These are phyloP conservation scores for Dactylellina cionopaga DNA, from an alignment of 2,329 filamentous ascomycete genomes.

Conservation along the genomic window DNA sequence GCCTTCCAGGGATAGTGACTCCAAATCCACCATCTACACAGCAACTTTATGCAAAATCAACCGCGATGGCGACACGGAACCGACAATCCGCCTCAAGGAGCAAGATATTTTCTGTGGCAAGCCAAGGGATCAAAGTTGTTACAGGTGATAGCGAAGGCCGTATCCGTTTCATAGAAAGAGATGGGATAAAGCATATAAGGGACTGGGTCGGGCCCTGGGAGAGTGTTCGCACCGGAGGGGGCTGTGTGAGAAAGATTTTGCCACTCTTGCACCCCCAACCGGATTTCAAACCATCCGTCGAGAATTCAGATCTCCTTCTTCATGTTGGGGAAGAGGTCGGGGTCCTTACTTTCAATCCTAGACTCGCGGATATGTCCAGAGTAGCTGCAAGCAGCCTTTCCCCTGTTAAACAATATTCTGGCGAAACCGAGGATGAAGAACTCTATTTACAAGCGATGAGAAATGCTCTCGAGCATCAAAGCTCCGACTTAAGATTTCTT, in stretches of 20 bases:
- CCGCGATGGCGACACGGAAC: slow-evolving; percentile 68
- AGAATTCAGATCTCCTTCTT: slow-evolving; percentile 42
- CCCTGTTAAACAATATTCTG: not conserved
- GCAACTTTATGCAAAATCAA: slow-evolving; percentile 61
- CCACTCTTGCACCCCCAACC: slow-evolving; percentile 29
- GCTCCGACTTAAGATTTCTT: slow-evolving; percentile 31
- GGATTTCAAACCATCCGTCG: slow-evolving; percentile 54
- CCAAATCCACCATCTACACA: slow-evolving; percentile 63
- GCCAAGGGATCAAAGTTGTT: slow-evolving; percentile 83
- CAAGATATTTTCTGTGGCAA: slow-evolving; percentile 81
- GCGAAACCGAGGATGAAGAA: slow-evolving; percentile 4
- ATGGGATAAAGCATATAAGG: slow-evolving; percentile 67
- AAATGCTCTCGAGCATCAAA: slow-evolving; percentile 24
- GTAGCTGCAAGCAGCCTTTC: not conserved
- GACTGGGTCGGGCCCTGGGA: slow-evolving; percentile 68
- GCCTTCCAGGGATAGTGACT: slow-evolving; percentile 5
- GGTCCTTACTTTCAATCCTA: slow-evolving; percentile 32
- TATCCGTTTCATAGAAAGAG: slow-evolving; percentile 89
- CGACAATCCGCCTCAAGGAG: slow-evolving; percentile 82
- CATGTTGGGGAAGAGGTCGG: slow-evolving; percentile 40
- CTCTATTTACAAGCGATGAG: slow-evolving; percentile 26
- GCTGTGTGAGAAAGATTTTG: slow-evolving; percentile 17
- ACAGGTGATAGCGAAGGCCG: slow-evolving; percentile 85
- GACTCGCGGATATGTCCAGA: not conserved
- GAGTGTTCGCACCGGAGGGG: not conserved